These are phyloP conservation scores for Alternaria tenuissima DNA, from an alignment of 2,329 filamentous ascomycete genomes.

Conservation along the genomic window DNA sequence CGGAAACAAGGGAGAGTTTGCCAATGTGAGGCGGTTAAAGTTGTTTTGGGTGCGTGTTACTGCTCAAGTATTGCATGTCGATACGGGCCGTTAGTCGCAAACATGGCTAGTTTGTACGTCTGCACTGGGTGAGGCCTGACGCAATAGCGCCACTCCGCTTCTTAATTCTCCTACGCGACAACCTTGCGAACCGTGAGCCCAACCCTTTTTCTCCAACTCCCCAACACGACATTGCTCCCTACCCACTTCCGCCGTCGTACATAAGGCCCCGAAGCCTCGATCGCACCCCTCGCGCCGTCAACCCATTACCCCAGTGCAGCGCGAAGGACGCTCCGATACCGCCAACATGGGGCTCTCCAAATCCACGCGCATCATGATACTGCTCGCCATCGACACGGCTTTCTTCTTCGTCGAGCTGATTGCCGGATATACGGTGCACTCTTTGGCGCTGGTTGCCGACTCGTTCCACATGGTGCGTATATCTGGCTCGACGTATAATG, in stretches of 20 bases:
- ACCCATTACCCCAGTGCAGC: background rate
- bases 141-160: constrained; percentile 6
- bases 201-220: background rate
- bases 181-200: constrained; percentile 2
- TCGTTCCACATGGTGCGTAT: constrained; percentile 91
- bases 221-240: background rate
- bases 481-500: background rate
- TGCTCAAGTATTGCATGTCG: background rate
- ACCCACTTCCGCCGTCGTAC: background rate
- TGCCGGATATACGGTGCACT: constrained; percentile 83
- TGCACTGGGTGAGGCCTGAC: constrained; percentile 9
- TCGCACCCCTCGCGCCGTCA: background rate
- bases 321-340: constrained; percentile 15
- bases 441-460: constrained; percentile 92
- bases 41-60: background rate
- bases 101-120: background rate
- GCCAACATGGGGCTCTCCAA: constrained; percentile 85
- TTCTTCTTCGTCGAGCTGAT: constrained; percentile 93
- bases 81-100: background rate
- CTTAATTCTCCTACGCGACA: constrained; percentile 5
- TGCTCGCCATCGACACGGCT: constrained; percentile 85
- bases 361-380: constrained; percentile 87
- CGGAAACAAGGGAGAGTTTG: background rate
- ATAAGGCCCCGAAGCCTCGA: constrained; percentile 1
- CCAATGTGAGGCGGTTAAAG: background rate